Conservation (phyloP, 2,329 filamentous ascomycete genomes). For the Pyrenophora tritici-repentis region DNA sequence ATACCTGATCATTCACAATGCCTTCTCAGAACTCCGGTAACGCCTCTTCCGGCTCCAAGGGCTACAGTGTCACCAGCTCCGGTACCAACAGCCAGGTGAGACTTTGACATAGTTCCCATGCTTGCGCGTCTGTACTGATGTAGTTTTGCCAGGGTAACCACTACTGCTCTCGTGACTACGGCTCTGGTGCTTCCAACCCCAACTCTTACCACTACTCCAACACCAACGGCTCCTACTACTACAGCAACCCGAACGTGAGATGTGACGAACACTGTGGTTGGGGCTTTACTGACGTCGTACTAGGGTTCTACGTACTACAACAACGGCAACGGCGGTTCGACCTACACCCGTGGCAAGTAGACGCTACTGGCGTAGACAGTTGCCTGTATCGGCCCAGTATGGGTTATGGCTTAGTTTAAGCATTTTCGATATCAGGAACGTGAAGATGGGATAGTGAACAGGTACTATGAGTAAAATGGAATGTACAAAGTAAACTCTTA, state of each 20-base stretch:
- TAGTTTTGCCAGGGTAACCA: conserved; percentile 44
- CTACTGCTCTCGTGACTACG: conserved; percentile 48
- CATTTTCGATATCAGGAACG: background rate
- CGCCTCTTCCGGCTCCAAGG: conserved; percentile 15
- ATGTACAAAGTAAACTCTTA: too few species aligned
- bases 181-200: conserved; percentile 37
- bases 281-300: background rate
- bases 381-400: background rate
- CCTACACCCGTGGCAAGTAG: conserved; percentile 36
- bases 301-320: conserved; percentile 48
- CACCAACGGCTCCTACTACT: conserved; percentile 43
- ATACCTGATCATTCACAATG: background rate
- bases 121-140: background rate
- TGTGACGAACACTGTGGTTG: background rate
- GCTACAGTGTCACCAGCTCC: conserved; percentile 47
- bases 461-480: too few species aligned
- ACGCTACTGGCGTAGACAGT: background rate
- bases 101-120: background rate
- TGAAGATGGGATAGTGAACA: too few species aligned
- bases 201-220: conserved; percentile 52
- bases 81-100: conserved; percentile 47
- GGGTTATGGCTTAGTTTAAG: background rate
- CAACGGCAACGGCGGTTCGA: conserved; percentile 37
- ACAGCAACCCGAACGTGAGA: conserved; percentile 39
- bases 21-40: conserved; percentile 1